These are phyloP conservation scores for Penicillium fimorum DNA, from an alignment of 495 filamentous ascomycete genomes.

Conservation along the genomic window DNA sequence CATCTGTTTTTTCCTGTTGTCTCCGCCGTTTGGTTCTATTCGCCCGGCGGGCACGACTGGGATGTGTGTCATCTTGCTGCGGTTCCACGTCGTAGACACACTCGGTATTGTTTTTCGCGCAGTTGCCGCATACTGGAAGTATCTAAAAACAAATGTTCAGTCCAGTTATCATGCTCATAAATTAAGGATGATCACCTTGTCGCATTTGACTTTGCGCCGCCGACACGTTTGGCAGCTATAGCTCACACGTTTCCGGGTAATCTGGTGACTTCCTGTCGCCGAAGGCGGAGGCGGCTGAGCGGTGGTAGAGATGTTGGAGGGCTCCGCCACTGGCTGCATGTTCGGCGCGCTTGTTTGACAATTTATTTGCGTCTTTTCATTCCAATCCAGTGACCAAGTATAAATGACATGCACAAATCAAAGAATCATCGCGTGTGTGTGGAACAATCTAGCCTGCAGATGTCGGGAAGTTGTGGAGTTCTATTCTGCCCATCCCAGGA, in stretches of 20 bases:
- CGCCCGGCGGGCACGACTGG: conserved; percentile 11
- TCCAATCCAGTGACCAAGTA: neutral
- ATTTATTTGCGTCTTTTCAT: neutral
- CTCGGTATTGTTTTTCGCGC: conserved; percentile 43
- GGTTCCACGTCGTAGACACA: conserved; percentile 43
- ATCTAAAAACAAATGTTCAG: conserved; percentile 26
- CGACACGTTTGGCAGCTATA: conserved; percentile 52
- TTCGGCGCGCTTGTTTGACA: neutral
- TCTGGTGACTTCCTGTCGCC: conserved; percentile 34
- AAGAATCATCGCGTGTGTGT: neutral
- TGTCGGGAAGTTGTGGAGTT: neutral
- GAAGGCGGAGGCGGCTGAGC: neutral
- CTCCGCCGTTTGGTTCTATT: conserved; percentile 42
- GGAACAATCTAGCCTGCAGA: neutral
- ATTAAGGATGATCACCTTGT: conserved; percentile 28
- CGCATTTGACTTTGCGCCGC: conserved; percentile 48
- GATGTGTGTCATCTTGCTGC: conserved; percentile 23
- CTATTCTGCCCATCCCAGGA: too few species aligned
- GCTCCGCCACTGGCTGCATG: neutral
- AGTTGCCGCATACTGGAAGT: conserved; percentile 49
- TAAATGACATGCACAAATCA: neutral
- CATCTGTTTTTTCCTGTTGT: conserved; percentile 38
- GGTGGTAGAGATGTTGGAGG: neutral
- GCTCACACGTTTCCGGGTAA: conserved; percentile 49
- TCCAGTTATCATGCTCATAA: neutral